Evolutionary conservation across 2,329 filamentous ascomycete genomes (phyloP).

Genomic region (Neonectria ditissima): DNA sequence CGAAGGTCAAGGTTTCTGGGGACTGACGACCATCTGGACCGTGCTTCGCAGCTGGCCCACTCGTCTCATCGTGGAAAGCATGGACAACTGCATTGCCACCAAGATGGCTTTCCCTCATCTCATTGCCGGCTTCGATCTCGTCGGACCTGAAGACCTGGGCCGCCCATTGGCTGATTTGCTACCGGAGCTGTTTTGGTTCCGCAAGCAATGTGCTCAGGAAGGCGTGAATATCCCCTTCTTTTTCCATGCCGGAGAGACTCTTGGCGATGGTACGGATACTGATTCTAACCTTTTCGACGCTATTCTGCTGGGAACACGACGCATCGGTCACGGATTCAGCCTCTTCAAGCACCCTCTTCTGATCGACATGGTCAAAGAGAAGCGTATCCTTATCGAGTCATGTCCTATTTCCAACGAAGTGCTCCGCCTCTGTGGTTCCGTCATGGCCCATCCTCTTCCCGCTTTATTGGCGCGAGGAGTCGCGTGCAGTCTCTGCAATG

Average conservation of each 20-base stretch:
- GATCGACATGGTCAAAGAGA: constrained; percentile 88
- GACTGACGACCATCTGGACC: constrained; percentile 87
- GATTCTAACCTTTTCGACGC: constrained; percentile 91
- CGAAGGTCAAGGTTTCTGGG: constrained; percentile 84
- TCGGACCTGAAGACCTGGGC: constrained; percentile 87
- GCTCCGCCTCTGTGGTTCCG: constrained; percentile 79
- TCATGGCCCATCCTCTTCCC: constrained; percentile 83
- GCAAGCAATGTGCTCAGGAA: constrained; percentile 82
- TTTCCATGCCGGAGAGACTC: constrained; percentile 92
- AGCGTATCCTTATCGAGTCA: constrained; percentile 87
- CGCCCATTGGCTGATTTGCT: constrained; percentile 80
- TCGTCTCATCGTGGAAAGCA: constrained; percentile 77
- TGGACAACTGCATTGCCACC: constrained; percentile 87
- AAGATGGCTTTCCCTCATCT: constrained; percentile 84
- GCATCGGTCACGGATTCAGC: constrained; percentile 91
- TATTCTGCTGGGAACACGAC: constrained; percentile 84
- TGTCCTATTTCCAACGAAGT: constrained; percentile 95
- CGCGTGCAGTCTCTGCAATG: constrained; percentile 85
- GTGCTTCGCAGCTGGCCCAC: constrained; percentile 73
- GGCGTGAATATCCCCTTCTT: constrained; percentile 90
- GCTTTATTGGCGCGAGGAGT: constrained; percentile 88
- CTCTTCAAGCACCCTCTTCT: constrained; percentile 93
- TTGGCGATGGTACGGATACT: constrained; percentile 78
- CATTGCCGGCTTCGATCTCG: constrained; percentile 88
- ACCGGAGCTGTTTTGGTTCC: constrained; percentile 93